Base-by-base conservation (phyloP, 2,329 filamentous ascomycete genomes). In the Colletotrichum sp. region DNA sequence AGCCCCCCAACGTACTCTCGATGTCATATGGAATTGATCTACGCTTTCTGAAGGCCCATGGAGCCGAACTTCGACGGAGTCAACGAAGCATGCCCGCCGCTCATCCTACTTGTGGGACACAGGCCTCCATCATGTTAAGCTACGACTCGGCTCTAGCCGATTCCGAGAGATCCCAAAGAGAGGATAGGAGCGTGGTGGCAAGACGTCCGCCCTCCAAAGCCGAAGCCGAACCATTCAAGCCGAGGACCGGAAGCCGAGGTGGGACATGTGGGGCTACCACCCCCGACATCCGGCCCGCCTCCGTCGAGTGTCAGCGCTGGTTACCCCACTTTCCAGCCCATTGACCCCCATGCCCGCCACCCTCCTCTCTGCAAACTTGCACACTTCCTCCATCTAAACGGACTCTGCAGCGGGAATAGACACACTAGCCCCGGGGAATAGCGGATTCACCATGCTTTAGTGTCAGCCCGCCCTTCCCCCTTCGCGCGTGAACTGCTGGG, bases 401-500 rank as follows among this genome's bases (percentile, higher is more conserved):
- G 48, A 36, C n/a, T 61, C 59, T 61, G 59, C 59, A 36, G 30
- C 59, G 59, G 59, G 59, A 61, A 61, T 61, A 61, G 9, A 24
- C 9, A 32, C 28, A 13, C 59, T 61, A 34, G 59, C 28, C 59
- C 59, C 18, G 59, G 59, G 59, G 28, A 61, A 61, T 32, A 32
- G 28, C 43, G 43, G 43, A 52, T 21, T 21, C 43, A 21, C 16
- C 43, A 52, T 32, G 21, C 55, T 28, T 9, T 61, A 61, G 59
- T 61, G 28, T 32, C 28, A 18, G 26, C 26, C 55, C 55, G 21
- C 8, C 15, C 55, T 1, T 28, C 59, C 28, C 59, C 24, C 61
- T 39, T 2, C 59, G 15, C 59, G 61, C 61, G 61, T 26, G 61
- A 64, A 64, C 61, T 64, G 32, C 61, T 64, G 61, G 61, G 61